These are phyloP conservation scores for Colletotrichum viniferum DNA, from an alignment of 2,329 filamentous ascomycete genomes.

Conservation along the genomic window DNA sequence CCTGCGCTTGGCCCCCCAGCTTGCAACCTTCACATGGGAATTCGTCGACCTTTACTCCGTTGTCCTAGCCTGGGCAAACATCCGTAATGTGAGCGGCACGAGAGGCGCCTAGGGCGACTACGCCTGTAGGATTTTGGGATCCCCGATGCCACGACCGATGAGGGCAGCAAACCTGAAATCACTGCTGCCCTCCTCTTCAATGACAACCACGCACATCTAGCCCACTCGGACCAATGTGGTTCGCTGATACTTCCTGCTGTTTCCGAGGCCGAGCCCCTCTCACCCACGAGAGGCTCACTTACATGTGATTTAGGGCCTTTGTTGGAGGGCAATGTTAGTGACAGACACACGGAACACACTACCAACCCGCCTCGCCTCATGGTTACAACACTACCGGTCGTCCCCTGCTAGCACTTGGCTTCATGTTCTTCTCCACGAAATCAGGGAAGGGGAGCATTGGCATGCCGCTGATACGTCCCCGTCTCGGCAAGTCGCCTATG, in stretches of 20 bases:
- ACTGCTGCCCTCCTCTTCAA: not conserved
- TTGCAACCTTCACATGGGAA: conserved; percentile 13
- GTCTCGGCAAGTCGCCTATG: not conserved
- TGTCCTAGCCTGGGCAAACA: not conserved
- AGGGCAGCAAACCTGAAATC: not conserved
- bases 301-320: conserved; percentile 10
- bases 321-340: not conserved
- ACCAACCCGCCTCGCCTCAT: not conserved
- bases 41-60: not conserved
- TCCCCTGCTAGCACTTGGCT: not conserved
- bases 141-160: not conserved
- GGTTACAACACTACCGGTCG: not conserved
- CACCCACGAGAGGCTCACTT: not conserved
- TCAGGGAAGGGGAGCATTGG: not conserved
- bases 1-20: not conserved
- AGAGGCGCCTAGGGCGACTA: not conserved
- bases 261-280: not conserved
- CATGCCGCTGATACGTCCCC: conserved; percentile 2
- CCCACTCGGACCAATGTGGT: not conserved
- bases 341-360: not conserved
- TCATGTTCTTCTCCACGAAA: not conserved
- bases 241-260: not conserved
- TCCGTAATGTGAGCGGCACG: not conserved
- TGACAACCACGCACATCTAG: not conserved
- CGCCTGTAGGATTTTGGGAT: not conserved